These are phyloP conservation scores for Phoma herbarum DNA, from an alignment of 2,329 filamentous ascomycete genomes.

Conservation along the genomic window DNA sequence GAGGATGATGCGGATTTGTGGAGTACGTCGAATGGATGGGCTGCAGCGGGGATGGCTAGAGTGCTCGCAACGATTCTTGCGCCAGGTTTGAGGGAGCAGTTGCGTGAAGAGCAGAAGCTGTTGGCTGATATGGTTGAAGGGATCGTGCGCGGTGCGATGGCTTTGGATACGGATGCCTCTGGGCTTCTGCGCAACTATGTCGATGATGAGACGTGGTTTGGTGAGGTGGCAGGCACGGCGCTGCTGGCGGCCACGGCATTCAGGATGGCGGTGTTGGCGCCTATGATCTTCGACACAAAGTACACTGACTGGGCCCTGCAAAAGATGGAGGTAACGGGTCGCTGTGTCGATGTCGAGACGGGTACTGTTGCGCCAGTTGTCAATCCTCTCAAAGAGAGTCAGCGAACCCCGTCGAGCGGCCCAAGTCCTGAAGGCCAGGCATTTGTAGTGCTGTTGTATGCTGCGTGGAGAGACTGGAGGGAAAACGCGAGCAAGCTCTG, in stretches of 20 bases:
- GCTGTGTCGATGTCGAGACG: constrained; percentile 45
- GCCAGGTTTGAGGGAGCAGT: constrained; percentile 30
- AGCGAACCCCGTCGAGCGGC: constrained; percentile 31
- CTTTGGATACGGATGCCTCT: constrained; percentile 44
- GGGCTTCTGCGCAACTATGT: constrained; percentile 60
- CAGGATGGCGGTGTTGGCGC: constrained; percentile 56
- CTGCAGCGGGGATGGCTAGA: constrained; percentile 55
- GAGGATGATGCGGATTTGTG: constrained; percentile 52
- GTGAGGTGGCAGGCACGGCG: constrained; percentile 60
- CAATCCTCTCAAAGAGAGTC: constrained; percentile 41
- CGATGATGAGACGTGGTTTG: constrained; percentile 56
- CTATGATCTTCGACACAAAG: constrained; percentile 44
- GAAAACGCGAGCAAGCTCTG: not conserved
- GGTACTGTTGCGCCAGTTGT: constrained; percentile 55
- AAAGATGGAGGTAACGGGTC: constrained; percentile 51
- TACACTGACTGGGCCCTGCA: constrained; percentile 56
- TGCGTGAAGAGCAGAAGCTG: constrained; percentile 28
- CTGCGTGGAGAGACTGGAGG: constrained; percentile 55
- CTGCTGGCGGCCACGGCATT: constrained; percentile 57
- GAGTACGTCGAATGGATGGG: constrained; percentile 45
- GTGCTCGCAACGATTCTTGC: constrained; percentile 56
- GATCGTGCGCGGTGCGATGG: constrained; percentile 51
- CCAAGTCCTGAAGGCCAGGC: constrained; percentile 48
- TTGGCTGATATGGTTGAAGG: constrained; percentile 48
- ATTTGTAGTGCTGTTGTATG: constrained; percentile 55